A percentile compares a stretch with the other conserved stretches of the same genome.
Evolutionary conservation across 2,329 filamentous ascomycete genomes (phyloP).

Genomic region (Fusarium liriodendri): DNA sequence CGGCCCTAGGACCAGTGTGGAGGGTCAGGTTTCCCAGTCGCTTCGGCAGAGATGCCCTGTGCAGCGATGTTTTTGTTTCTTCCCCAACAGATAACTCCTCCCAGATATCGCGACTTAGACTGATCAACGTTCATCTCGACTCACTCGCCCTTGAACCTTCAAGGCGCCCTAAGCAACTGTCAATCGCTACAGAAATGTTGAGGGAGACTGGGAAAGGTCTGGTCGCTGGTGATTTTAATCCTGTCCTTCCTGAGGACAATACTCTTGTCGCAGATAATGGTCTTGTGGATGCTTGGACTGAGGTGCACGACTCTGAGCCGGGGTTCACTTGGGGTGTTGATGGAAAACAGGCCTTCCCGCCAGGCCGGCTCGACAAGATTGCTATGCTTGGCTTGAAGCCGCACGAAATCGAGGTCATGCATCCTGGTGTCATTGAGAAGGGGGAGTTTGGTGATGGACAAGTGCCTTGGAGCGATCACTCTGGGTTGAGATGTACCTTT

Average conservation of each 20-base stretch:
- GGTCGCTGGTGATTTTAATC: slow-evolving; percentile 55
- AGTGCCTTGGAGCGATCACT: slow-evolving; percentile 13
- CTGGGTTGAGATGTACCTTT: slow-evolving; percentile 7
- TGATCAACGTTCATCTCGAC: slow-evolving; percentile 56
- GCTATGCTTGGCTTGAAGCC: slow-evolving; percentile 44
- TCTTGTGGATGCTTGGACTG: slow-evolving; percentile 50
- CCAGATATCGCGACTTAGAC: slow-evolving; percentile 33
- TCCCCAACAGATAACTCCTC: neutral
- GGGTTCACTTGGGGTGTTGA: slow-evolving; percentile 54
- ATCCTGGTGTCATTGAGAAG: slow-evolving; percentile 10
- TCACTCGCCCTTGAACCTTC: slow-evolving; percentile 45
- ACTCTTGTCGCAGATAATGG: slow-evolving; percentile 45
- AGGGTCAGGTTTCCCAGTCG: slow-evolving; percentile 46
- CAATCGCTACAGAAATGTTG: slow-evolving; percentile 42
- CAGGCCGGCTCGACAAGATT: slow-evolving; percentile 52
- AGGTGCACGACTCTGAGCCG: slow-evolving; percentile 41
- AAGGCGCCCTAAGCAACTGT: slow-evolving; percentile 46
- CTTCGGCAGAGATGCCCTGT: slow-evolving; percentile 49
- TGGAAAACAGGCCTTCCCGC: slow-evolving; percentile 46
- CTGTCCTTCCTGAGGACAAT: slow-evolving; percentile 49
- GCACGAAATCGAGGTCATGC: slow-evolving; percentile 26
- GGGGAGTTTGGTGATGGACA: neutral
- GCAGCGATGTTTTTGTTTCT: slow-evolving; percentile 47
- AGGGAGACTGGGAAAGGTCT: slow-evolving; percentile 44
- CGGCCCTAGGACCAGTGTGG: slow-evolving; percentile 46